Percentiles rank a stretch among this genome's conserved stretches.
phyloP scores from a whole-genome alignment of 2,329 filamentous ascomycete species.

The Davidsoniella eucalypti region DNA sequence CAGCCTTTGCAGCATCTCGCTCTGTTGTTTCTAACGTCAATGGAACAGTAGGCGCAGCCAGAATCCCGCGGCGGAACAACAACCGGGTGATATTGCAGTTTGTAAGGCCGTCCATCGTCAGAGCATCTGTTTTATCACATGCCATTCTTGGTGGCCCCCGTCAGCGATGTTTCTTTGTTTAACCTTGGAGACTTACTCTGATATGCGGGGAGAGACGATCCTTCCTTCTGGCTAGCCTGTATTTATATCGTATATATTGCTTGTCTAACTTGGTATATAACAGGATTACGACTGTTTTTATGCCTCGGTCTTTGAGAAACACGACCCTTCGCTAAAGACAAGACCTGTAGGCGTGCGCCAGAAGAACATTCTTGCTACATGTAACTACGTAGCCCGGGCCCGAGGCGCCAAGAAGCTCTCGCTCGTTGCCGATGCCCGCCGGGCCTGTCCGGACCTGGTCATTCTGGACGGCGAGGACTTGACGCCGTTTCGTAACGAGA shows the following conservation, averaged over 20 bases:
- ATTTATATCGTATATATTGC: background rate
- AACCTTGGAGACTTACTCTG: no score
- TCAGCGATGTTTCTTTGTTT: no score
- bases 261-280: background rate
- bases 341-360: slow-evolving; percentile 74
- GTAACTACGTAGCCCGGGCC: slow-evolving; percentile 79
- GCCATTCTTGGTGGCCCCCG: background rate
- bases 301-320: slow-evolving; percentile 73
- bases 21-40: no score
- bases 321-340: slow-evolving; percentile 54
- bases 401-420: slow-evolving; percentile 68
- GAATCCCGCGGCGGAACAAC: background rate
- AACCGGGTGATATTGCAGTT: slow-evolving; percentile 12
- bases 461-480: slow-evolving; percentile 79
- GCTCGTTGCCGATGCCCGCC: slow-evolving; percentile 65
- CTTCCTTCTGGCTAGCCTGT: background rate
- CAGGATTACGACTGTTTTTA: slow-evolving; percentile 88
- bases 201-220: no score
- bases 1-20: background rate
- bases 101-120: slow-evolving; percentile 1
- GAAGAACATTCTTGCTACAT: slow-evolving; percentile 83
- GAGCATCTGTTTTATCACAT: background rate
- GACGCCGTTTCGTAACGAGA: slow-evolving; percentile 68
- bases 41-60: background rate
- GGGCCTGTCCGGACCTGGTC: slow-evolving; percentile 65